Evolutionary conservation across 345 rosid genomes (phyloP).

Genomic region (Murraya koenigii): DNA sequence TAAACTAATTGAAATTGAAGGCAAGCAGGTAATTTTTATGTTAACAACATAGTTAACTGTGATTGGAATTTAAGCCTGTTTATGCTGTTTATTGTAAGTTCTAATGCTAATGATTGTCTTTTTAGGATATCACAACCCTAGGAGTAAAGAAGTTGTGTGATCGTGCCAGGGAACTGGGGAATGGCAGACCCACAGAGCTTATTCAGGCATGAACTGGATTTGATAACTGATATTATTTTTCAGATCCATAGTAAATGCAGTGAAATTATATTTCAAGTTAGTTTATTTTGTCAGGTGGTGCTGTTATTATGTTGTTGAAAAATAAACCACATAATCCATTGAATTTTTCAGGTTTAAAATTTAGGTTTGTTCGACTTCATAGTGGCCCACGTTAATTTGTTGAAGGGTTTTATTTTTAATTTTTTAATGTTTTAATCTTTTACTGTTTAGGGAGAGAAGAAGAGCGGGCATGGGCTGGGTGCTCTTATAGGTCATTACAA

Average conservation of each 20-base stretch:
- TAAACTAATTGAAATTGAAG: slow-evolving; percentile 59
- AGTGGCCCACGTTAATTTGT: not conserved
- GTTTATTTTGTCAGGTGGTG: not conserved
- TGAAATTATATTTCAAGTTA: not conserved
- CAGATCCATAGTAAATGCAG: not conserved
- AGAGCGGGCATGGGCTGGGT: too few relatives aligned
- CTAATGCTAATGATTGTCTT: slow-evolving; percentile 5
- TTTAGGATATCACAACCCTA: slow-evolving; percentile 30
- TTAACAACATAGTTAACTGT: slow-evolving; percentile 1
- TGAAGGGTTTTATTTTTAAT: not conserved
- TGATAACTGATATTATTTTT: not conserved
- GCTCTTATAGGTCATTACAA: not conserved
- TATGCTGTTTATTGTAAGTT: slow-evolving; percentile 11
- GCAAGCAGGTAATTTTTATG: slow-evolving; percentile 55
- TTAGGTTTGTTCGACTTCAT: not conserved
- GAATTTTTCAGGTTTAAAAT: not conserved
- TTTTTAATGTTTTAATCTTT: too few relatives aligned
- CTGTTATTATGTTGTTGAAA: not conserved
- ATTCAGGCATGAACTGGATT: slow-evolving; percentile 39
- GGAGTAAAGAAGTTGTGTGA: slow-evolving; percentile 52
- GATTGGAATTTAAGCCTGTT: not conserved
- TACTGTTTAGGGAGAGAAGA: too few relatives aligned
- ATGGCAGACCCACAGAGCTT: slow-evolving; percentile 27
- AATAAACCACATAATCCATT: not conserved
- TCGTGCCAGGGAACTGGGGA: slow-evolving; percentile 35